Evolutionary conservation across 345 rosid species (phyloP), one percentile per base, ranked within the genome.

Genomic region (Citropsis articulata): DNA sequence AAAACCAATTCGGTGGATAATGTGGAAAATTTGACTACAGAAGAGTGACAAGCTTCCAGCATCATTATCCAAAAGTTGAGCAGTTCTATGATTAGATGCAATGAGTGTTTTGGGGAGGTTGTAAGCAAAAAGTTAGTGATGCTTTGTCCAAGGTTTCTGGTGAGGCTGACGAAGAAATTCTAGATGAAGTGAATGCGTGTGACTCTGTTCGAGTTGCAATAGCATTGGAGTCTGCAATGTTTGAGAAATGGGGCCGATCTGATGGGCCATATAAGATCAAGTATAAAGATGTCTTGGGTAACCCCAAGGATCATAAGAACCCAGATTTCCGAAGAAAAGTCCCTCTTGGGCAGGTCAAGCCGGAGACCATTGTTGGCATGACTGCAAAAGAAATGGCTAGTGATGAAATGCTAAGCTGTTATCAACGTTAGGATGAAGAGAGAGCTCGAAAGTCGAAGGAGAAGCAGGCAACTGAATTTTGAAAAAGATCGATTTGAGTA

Each of bases 271-370:
- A 81, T 48, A 83, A 84, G 83, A 14, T 77, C 21, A 87, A 84
- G 79, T 89, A 84, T 72, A 74, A 89, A 48, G 84, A 88, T 35
- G 50, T 85, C 61, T 71, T 89, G 84, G 84, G 85, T 83, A 89
- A 89, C 80, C 76, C 85, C 22, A 87, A 85, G 90, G 92, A 89
- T 66, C 79, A 71, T 30, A 81, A 83, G 18, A 89, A 89, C 80
- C 89, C 88, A 2, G 90, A 87, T 84, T 84, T 89, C 64, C 81
- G 92, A 85, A 85, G 88, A 57, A 89, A 86, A 45, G 83, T 87
- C 19, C 91, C 85, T 28, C 77, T 89, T 8, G 88, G 91, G 33
- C 55, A 14, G 19, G 19, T 48, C 19, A 48, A 48, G 55, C 55
- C 21, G 6, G 55, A 14, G 55, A 48, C 5, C 1, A 1, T 48